Conservation (phyloP, 2,329 filamentous ascomycete species). For the Aspergillus sp. region DNA sequence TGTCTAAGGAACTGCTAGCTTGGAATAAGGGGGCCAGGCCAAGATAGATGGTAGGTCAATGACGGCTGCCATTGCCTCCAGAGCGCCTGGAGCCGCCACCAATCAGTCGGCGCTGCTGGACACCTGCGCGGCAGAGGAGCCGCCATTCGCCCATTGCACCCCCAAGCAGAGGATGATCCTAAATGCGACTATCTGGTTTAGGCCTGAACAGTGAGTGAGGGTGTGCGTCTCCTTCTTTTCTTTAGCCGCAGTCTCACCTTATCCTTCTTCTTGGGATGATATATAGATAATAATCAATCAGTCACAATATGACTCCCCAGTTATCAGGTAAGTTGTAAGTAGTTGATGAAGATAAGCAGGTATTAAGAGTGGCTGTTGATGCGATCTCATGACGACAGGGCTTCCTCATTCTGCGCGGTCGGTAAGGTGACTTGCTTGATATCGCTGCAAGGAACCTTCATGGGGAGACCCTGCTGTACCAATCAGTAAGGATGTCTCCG, state of each 20-base stretch:
- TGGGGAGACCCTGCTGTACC: neutral
- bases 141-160: conserved; percentile 29
- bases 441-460: conserved; percentile 3
- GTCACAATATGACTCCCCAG: no score
- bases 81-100: conserved; percentile 3
- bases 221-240: neutral
- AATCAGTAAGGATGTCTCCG: neutral
- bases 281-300: neutral
- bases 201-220: neutral
- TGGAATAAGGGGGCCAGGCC: neutral
- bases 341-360: neutral
- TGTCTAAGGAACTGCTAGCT: neutral
- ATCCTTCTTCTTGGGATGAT: neutral
- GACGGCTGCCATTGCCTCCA: neutral
- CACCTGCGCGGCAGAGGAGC: conserved; percentile 23
- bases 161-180: conserved; percentile 8
- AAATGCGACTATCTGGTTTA: conserved; percentile 2
- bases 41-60: neutral
- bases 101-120: conserved; percentile 13
- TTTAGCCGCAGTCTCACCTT: neutral
- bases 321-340: no score
- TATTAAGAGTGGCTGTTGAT: neutral
- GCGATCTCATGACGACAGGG: neutral
- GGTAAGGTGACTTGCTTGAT: neutral
- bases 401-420: neutral